Conservation (phyloP, 1,284 basidiomycete species). For the Xerocomus minutiporus region DNA sequence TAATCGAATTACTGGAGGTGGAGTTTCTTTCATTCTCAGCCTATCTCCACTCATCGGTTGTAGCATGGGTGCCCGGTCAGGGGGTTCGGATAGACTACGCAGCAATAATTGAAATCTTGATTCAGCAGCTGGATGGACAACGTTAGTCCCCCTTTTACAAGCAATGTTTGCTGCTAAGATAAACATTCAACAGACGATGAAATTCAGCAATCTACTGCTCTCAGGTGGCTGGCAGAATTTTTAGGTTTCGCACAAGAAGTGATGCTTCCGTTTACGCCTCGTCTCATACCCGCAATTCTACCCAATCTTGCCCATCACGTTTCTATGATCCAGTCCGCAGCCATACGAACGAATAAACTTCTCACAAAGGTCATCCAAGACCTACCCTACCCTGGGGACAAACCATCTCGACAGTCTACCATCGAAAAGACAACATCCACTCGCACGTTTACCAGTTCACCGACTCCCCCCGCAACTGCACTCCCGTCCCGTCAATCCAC, state of each 20-base stretch:
- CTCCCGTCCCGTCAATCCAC: slow-evolving; percentile 47
- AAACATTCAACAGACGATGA: slow-evolving; percentile 63
- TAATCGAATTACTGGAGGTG: slow-evolving; percentile 63
- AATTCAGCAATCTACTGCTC: slow-evolving; percentile 82
- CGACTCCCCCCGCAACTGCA: slow-evolving; percentile 43
- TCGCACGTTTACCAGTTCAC: slow-evolving; percentile 42
- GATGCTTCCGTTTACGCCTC: slow-evolving; percentile 91
- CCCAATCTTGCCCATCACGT: slow-evolving; percentile 93
- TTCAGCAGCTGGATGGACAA: slow-evolving; percentile 83
- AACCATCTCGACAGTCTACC: slow-evolving; percentile 39
- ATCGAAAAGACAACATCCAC: slow-evolving; percentile 30
- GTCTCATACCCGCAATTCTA: slow-evolving; percentile 87
- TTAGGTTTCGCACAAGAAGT: slow-evolving; percentile 85
- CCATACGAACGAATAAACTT: slow-evolving; percentile 81
- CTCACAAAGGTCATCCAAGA: slow-evolving; percentile 84
- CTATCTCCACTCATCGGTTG: slow-evolving; percentile 22
- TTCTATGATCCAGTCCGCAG: slow-evolving; percentile 83
- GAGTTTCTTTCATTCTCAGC: slow-evolving; percentile 17
- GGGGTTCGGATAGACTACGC: slow-evolving; percentile 89
- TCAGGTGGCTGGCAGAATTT: slow-evolving; percentile 93
- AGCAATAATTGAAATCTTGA: slow-evolving; percentile 90
- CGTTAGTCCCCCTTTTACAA: slow-evolving; percentile 50
- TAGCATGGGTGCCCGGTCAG: slow-evolving; percentile 89
- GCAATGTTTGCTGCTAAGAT: slow-evolving; percentile 5
- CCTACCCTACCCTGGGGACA: slow-evolving; percentile 68